Conservation (phyloP, 106 monocot genomes). For the Dendrobium officinale region DNA sequence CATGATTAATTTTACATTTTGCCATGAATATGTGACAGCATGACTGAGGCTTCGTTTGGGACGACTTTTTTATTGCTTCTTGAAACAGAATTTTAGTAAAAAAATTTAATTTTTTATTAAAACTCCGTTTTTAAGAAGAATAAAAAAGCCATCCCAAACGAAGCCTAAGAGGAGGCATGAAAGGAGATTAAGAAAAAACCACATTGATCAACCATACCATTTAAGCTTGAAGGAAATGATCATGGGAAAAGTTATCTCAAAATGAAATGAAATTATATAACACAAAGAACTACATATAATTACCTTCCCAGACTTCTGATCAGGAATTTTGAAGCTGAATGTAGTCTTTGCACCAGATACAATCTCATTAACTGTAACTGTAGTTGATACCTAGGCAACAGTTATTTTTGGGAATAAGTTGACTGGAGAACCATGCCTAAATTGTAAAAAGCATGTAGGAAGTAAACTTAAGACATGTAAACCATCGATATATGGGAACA, state of each 20-base stretch:
- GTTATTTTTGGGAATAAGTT: neutral
- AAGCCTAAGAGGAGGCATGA: neutral
- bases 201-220: neutral
- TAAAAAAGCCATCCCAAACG: too few relatives aligned
- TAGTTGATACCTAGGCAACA: constrained; percentile 49
- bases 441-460: neutral
- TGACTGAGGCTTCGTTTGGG: too few relatives aligned
- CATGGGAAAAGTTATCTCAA: neutral
- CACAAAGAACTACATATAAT: neutral
- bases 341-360: constrained; percentile 42
- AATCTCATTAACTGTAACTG: constrained; percentile 44
- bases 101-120: too few relatives aligned
- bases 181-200: neutral
- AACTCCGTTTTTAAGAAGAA: too few relatives aligned
- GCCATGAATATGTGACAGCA: too few relatives aligned
- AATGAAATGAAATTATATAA: neutral
- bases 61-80: too few relatives aligned
- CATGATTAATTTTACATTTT: neutral
- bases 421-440: neutral
- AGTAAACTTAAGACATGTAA: neutral
- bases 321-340: constrained; percentile 63
- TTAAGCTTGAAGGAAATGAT: neutral
- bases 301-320: constrained; percentile 76
- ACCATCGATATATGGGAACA: neutral
- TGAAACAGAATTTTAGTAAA: too few relatives aligned